Conservation (phyloP, 192 early-diverging fungal species). For the Anaeromyces robustus region DNA sequence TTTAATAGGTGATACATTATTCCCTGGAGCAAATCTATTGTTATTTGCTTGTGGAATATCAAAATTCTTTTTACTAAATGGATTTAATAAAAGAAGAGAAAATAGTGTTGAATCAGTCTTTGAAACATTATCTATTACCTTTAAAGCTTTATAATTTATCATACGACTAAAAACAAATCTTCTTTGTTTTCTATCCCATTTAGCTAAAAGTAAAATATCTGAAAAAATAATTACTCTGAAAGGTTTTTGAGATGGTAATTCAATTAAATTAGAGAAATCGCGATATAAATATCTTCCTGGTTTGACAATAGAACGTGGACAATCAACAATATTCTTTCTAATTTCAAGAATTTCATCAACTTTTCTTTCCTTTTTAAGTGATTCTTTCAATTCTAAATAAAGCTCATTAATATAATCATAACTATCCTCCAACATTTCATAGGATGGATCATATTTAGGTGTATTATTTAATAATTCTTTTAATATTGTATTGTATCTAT, state of each 20-base stretch:
- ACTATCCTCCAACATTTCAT: background rate
- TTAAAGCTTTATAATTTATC: background rate
- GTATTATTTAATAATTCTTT: background rate
- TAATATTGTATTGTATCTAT: background rate
- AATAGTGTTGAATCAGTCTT: background rate
- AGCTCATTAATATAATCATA: background rate
- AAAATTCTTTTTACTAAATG: background rate
- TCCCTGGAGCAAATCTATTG: background rate
- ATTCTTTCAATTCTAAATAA: background rate
- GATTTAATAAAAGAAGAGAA: background rate
- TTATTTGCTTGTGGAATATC: background rate
- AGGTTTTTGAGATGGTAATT: background rate
- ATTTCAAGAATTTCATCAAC: background rate
- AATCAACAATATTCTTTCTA: background rate
- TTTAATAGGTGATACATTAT: background rate
- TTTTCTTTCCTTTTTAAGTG: background rate
- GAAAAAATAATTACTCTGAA: background rate
- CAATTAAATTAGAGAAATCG: background rate
- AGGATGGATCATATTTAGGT: background rate
- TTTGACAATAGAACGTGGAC: background rate
- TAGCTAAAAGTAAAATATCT: background rate
- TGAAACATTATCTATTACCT: background rate
- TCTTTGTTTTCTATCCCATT: background rate
- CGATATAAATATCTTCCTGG: background rate
- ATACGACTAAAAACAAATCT: background rate